Base-by-base conservation (phyloP, 106 monocot species). In the Phalaenopsis equestris region DNA sequence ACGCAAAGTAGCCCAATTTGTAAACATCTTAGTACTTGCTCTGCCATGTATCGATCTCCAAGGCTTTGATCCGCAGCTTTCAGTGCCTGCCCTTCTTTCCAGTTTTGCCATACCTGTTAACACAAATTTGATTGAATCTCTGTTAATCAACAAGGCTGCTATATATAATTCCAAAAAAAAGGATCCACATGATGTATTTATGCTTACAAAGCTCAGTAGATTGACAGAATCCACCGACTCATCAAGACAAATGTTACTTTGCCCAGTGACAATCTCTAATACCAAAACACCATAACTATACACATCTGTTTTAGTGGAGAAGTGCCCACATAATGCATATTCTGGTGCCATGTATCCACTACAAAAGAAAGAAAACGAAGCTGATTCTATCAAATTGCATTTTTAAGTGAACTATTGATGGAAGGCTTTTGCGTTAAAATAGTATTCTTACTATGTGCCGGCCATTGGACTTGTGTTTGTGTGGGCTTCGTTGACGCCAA, bases 1-100 rank as follows among this genome's bases (percentile, higher is more conserved):
- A 90, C 73, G 24, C 93, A 93, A 4, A 93, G 84, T 56, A 93
- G 48, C 6, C 80, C 93, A 17, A 90, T 75, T 8, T 90, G 86
- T 15, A 83, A 81, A 80, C 84, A 86, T 55, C 84, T 90, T 21
- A 81, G 47, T 0, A 82, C 89, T 79, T 94, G 89, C 2, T 72
- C 55, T 41, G 38, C 39, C 9, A 76, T 75, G 49, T 85, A 89
- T 3, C 56, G 21, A 17, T 86, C 80, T 8, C 52, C 89, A 7
- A 90, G 84, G 48, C 46, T 72, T n/a, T 73, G 74, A 75, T 93
- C 93, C 77, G 90, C 55, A 47, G 91, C 79, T 30, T 89, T 80
- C 21, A 84, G 38, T 8, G 42, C 43, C 38, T 12, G 41, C 45
- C 79, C 79, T 23, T 45, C 15, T 3, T 19, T 79, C 67, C 79